Evolutionary conservation across 2,329 filamentous ascomycete species (phyloP), one percentile per base, ranked within the genome.

Genomic region (Botryosphaeria dothidea): DNA sequence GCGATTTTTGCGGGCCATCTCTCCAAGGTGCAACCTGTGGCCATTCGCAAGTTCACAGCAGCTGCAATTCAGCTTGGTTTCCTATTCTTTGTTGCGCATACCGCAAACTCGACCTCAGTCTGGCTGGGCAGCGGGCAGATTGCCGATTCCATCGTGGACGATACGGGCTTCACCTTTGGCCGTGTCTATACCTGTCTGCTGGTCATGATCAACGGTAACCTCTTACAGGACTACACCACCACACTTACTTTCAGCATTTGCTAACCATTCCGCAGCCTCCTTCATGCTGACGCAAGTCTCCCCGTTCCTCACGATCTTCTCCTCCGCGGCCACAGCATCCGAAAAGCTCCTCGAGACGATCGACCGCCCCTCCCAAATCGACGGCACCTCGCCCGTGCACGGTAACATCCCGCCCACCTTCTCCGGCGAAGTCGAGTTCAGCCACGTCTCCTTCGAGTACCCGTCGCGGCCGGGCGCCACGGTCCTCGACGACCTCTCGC

Each of bases 11-110:
- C 83, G 2, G 79, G 76, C 0, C 80, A 83, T 17, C 81, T 90
- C 52, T 79, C 78, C 27, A 73, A 76, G 3, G 83, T 86, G 3
- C 79, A 82, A 54, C 79, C 75, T 9, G 80, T 84, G 25, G 87
- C 83, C 2, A 81, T 86, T 66, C 85, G 85, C 67, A 90, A 90
- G 71, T 83, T 85, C 0, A 74, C 83, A 1, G 80, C 83, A 0
- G 80, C 84, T 27, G 89, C 84, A 3, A 73, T 85, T 0, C 86
- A 90, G 70, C 81, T 86, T 7, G 88, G 88, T 9, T 73, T 85
- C 17, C 77, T 90, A 6, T 91, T 89, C 72, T 90, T 91, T 67
- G 85, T 91, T 68, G 86, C 87, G 3, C 90, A 89, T 68, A 83
- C 86, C 2, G 87, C 86, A 6, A 90, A 90, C 71, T 87, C 86